Base-by-base conservation (phyloP, 495 filamentous ascomycete species). In the Penicillium samsonianum region DNA sequence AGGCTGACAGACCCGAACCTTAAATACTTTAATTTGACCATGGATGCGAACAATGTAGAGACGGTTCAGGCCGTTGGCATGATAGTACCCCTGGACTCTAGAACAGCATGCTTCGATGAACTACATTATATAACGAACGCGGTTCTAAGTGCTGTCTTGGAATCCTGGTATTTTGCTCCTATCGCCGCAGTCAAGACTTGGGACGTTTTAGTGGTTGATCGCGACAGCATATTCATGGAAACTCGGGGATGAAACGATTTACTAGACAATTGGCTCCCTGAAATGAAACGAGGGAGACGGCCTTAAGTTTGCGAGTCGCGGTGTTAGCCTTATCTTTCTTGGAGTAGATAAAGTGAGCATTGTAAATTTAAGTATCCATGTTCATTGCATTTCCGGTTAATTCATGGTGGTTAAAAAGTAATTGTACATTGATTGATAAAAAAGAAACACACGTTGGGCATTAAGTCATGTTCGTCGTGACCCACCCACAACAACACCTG, bases 21-120 rank as follows among this genome's bases (percentile, higher is more conserved):
- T 47, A 46, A 26, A 19, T 47, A 47, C 25, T 28, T 28, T 47
- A 47, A 28, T 30, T 47, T 28, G 23, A 47, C 44, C 16, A 28
- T 14, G 7, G 23, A 25, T 4, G 5, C 3, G 4, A 22, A 49
- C 9, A 20, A 11, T 10, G 25, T n/a, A 12, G 16, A 25, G 23
- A 25, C 23, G 23, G 4, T 4, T 25, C 23, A 25, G 23, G 23
- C 23, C 4, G 2, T 31, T 31, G 30, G 30, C 10, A 31, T 31
- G 10, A 9, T 30, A 10, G 1, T 31, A 31, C 30, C 10, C 2
- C 1, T 12, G 28, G 10, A 30, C 28, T 30, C 28, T 11, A 11
- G 28, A 30, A 11, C 28, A n/a, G 3, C n/a, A 19, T 17, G n/a
- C 38, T n/a, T n/a, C n/a, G 40, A 20, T 42, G 12, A 7, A 20